Evolutionary conservation across 1,284 basidiomycete genomes (phyloP).

Genomic region (Trametes versicolor): DNA sequence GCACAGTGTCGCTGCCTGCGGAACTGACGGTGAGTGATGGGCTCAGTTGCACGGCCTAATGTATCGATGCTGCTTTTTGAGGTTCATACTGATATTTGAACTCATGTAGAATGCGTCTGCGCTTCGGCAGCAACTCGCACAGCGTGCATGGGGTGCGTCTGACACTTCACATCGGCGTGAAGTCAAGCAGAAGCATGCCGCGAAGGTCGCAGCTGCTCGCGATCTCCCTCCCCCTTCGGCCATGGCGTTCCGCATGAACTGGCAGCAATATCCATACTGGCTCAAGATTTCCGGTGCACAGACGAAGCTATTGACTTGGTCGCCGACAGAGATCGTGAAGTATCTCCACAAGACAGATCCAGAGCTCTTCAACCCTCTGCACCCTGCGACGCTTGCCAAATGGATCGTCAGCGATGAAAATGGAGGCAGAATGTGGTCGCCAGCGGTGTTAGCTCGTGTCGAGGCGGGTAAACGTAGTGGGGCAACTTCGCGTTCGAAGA

Average conservation of each 20-base stretch:
- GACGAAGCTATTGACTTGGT: not conserved
- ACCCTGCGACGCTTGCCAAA: not conserved
- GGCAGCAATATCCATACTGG: constrained; percentile 6
- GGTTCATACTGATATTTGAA: too few species aligned
- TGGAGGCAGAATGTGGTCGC: not conserved
- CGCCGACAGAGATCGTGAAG: not conserved
- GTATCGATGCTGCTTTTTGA: too few species aligned
- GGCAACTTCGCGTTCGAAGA: not conserved
- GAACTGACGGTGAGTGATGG: too few species aligned
- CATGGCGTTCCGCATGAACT: constrained; percentile 2
- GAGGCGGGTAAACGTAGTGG: not conserved
- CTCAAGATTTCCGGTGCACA: not conserved
- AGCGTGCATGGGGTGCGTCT: not conserved
- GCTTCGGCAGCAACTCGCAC: not conserved
- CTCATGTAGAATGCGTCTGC: not conserved
- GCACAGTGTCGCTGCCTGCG: too few species aligned
- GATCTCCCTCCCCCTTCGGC: not conserved
- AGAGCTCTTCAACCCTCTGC: not conserved
- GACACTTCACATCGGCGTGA: not conserved
- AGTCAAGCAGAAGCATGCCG: not conserved
- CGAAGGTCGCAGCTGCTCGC: not conserved
- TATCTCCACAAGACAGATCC: not conserved
- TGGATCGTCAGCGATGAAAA: not conserved
- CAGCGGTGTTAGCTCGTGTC: not conserved
- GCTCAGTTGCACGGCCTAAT: too few species aligned